Evolutionary conservation across 2,329 filamentous ascomycete genomes (phyloP), one percentile per base, ranked within the genome.

Genomic region (Fusarium anguioides): DNA sequence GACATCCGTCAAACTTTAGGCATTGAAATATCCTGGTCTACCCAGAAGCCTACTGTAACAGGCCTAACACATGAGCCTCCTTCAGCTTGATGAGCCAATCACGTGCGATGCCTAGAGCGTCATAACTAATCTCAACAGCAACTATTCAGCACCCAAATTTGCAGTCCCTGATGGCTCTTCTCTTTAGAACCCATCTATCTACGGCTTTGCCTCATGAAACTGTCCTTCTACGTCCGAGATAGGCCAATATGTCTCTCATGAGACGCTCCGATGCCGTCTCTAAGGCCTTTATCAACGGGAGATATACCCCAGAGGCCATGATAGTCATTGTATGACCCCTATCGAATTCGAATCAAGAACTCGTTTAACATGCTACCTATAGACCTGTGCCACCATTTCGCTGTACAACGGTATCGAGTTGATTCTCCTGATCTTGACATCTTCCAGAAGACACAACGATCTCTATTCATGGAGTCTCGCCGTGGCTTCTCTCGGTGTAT

Each of bases 381-480:
- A 68, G 64, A 56, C 56, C 11, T 68, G 48, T 33, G 56, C 64
- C 15, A 42, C 64, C 12, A 36, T 67, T 15, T 68, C 64, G 18
- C 46, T 68, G 17, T 68, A 68, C 48, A 68, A 68, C 52, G 49
- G 49, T 18, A 47, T 68, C 41, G 64, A 68, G 23, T 49, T 68
- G 15, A 49, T 68, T 24, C 44, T 56, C 42, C 56, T 69, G 10
- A 63, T 68, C 27, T 69, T 62, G 24, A 59, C 60, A 37, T 66
- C 66, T 12, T 69, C 63, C 9, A 66, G 44, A 21, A 51, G 61
- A 12, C 58, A 47, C 26, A 62, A 49, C 27, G 51, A 61, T 18
- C 47, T 68, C 8, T 68, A 66, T 39, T 68, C 48, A 12, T 68
- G 66, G 66, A 69, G 66, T 24, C 42, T 68, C 15, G 17, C 57